Percentiles rank a stretch among this genome's conserved stretches.
phyloP scores from a whole-genome alignment of 2,329 filamentous ascomycete species.

The Fusarium caatingaense region DNA sequence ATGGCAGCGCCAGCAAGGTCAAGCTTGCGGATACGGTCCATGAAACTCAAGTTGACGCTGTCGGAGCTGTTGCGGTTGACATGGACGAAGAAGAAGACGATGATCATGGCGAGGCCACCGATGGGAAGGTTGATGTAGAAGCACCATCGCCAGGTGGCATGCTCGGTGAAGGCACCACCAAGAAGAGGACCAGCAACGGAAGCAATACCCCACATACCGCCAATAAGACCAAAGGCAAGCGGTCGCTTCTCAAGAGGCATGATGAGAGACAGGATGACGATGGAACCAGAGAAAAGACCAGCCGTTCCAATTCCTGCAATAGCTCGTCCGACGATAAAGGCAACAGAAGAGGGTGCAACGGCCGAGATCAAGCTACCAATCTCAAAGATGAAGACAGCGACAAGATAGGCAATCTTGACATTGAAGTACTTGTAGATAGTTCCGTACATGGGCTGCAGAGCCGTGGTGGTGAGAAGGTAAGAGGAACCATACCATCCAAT shows the following conservation, averaged over 20 bases:
- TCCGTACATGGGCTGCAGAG: slow-evolving; percentile 63
- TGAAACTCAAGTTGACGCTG: slow-evolving; percentile 49
- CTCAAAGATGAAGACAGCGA: slow-evolving; percentile 57
- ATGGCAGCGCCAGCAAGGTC: slow-evolving; percentile 63
- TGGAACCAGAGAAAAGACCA: slow-evolving; percentile 62
- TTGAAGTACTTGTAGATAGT: slow-evolving; percentile 63
- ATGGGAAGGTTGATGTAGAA: slow-evolving; percentile 62
- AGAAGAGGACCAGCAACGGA: slow-evolving; percentile 62
- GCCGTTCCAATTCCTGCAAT: slow-evolving; percentile 64
- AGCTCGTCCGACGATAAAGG: slow-evolving; percentile 64
- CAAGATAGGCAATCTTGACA: slow-evolving; percentile 60
- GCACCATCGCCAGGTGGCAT: slow-evolving; percentile 65
- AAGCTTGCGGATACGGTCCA: slow-evolving; percentile 56
- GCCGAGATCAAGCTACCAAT: slow-evolving; percentile 59
- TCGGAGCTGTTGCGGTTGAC: slow-evolving; percentile 53
- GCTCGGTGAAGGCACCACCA: slow-evolving; percentile 62
- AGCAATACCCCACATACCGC: slow-evolving; percentile 67
- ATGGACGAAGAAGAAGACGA: slow-evolving; percentile 61
- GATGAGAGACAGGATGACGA: slow-evolving; percentile 60
- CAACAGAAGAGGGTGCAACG: slow-evolving; percentile 58
- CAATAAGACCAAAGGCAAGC: slow-evolving; percentile 65
- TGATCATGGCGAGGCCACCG: slow-evolving; percentile 59
- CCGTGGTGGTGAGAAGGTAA: slow-evolving; percentile 62
- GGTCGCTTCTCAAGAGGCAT: slow-evolving; percentile 66
- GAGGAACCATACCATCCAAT: slow-evolving; percentile 65